Evolutionary conservation across 768 basidiomycete species (phyloP), one percentile per base, ranked within the genome.

Genomic region (Hydnum rufescens): DNA sequence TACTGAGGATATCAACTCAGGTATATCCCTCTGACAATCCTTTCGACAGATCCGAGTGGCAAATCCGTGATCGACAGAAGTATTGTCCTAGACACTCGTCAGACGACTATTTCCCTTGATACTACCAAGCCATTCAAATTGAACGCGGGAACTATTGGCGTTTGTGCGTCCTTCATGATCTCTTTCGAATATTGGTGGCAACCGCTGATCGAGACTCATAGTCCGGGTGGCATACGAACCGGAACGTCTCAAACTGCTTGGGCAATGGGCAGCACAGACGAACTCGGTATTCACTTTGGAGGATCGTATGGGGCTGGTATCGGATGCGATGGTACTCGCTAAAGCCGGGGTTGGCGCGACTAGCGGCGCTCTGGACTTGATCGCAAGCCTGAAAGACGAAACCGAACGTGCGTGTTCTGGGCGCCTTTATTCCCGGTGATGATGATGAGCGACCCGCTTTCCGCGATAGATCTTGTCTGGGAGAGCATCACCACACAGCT

Each of bases 181-280:
- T 53, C 44, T 51, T 22, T 47, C 29, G n/a, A 29, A 39, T 51
- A 4, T 51, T 28, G n/a, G n/a, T n/a, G n/a, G n/a, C n/a, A n/a
- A n/a, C n/a, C n/a, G 4, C 8, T 51, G 18, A 50, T 32, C 44
- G 13, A 8, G 19, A 46, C 51, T 52, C 22, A 5, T 52, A 87
- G 86, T 81, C 65, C 84, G 90, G 29, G 88, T 92, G 22, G 66
- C 82, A 30, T 99, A 99, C 67, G 72, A 80, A 5, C 75, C 83
- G 25, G 81, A 85, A 57, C 74, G 85, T 47, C 71, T 95, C 13
- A 70, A 70, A 25, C 77, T 76, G 61, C 83, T 96, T 55, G 89
- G 84, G 3, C 65, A 69, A 19, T 85, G 90, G 61, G 88, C 86
- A 1, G 74, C 78, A n/a, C 77, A 75, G 60, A 60, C 67, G 8